phyloP scores from a whole-genome alignment of 495 filamentous ascomycete genomes.

The Usnea hakonensis region DNA sequence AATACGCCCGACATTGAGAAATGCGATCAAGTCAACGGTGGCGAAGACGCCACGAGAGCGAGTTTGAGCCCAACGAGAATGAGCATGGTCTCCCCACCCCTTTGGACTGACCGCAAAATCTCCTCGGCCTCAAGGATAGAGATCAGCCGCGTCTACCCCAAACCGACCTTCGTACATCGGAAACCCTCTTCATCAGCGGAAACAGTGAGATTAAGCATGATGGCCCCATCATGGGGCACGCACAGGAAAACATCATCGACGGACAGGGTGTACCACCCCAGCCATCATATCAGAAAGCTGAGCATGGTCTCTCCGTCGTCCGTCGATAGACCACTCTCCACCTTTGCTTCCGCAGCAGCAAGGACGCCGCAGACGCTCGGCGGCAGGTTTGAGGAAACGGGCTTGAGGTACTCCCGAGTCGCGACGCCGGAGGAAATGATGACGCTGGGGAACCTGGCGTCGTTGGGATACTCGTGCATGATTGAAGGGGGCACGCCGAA shows the following conservation, averaged over 20 bases:
- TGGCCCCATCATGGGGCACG: not conserved
- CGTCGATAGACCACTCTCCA: not conserved
- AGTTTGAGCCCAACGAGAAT: not conserved
- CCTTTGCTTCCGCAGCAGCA: not conserved
- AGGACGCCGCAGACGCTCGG: not conserved
- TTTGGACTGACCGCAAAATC: not conserved
- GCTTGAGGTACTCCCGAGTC: not conserved
- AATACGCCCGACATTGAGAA: not conserved
- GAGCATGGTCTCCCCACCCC: not conserved
- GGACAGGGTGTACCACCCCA: not conserved
- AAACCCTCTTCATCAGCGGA: not conserved
- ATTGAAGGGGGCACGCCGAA: not conserved
- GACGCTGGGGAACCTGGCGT: not conserved
- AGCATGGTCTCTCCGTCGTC: not conserved
- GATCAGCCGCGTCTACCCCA: not conserved
- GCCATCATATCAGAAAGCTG: not conserved
- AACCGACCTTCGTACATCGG: not conserved
- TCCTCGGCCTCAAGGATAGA: not conserved
- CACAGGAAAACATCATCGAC: not conserved
- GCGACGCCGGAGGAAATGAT: not conserved
- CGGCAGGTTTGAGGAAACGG: not conserved
- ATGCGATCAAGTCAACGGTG: no score
- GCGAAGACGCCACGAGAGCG: not conserved
- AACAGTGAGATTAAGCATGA: not conserved
- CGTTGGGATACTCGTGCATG: not conserved